Conservation (phyloP, 2,329 filamentous ascomycete genomes). For the Eurotiales sp. region DNA sequence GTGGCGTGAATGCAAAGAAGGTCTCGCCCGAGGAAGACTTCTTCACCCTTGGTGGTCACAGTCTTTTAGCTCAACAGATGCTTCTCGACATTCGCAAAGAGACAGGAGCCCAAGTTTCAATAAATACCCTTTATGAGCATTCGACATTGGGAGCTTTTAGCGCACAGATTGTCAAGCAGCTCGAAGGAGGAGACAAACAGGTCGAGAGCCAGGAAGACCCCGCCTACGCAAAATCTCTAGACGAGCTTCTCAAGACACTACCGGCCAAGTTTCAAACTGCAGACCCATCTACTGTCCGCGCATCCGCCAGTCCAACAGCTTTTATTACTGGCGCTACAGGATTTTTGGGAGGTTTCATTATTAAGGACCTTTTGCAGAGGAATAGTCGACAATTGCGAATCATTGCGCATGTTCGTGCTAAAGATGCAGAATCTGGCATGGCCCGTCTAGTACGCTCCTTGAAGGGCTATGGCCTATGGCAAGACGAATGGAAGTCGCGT, state of each 20-base stretch:
- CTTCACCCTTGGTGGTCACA: slow-evolving; percentile 78
- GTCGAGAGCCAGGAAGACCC: slow-evolving; percentile 47
- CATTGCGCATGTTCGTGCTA: slow-evolving; percentile 68
- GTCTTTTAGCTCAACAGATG: slow-evolving; percentile 75
- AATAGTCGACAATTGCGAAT: slow-evolving; percentile 56
- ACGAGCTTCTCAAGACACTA: slow-evolving; percentile 9
- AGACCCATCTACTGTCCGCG: slow-evolving; percentile 12
- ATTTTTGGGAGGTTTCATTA: slow-evolving; percentile 78
- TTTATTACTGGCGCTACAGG: slow-evolving; percentile 88
- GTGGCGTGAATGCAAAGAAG: slow-evolving; percentile 63
- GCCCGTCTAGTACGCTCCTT: slow-evolving; percentile 65
- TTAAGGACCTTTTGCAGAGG: slow-evolving; percentile 68
- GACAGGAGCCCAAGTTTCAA: slow-evolving; percentile 62
- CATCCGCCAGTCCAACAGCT: slow-evolving; percentile 51
- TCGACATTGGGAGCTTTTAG: slow-evolving; percentile 64
- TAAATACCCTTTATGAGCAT: slow-evolving; percentile 66
- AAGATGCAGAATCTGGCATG: slow-evolving; percentile 57
- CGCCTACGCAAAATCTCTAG: slow-evolving; percentile 13
- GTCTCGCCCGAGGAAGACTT: slow-evolving; percentile 63
- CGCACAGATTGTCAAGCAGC: slow-evolving; percentile 12
- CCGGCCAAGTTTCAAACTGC: slow-evolving; percentile 13
- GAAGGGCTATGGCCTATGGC: slow-evolving; percentile 74
- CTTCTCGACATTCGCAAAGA: slow-evolving; percentile 66
- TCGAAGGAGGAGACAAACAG: slow-evolving; percentile 47
- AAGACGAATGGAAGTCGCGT: slow-evolving; percentile 57